Base-by-base conservation (phyloP, 768 basidiomycete species). In the Tephrocybe rancida region DNA sequence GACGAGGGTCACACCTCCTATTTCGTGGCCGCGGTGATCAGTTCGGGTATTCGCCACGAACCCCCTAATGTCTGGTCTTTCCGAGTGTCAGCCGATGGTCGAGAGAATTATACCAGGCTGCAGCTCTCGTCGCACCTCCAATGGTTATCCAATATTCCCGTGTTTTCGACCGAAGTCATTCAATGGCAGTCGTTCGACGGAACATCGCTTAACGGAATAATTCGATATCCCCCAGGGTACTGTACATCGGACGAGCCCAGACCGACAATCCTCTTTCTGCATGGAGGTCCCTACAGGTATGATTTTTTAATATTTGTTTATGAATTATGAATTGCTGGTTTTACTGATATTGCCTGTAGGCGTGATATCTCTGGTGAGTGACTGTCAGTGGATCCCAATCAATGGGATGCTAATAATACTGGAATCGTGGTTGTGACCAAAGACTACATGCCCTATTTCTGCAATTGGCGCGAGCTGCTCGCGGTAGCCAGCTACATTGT, bases 361-460 rank as follows among this genome's bases (percentile, higher is more conserved):
- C 64, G 68, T 24, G 68, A 68, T 37, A 64, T 70, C 50, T 64
- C 64, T 30, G 65, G 67, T 63, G 39, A 56, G 61, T n/a, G n/a
- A n/a, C n/a, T n/a, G n/a, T 19, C 21, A 19, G 30, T 47, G 38
- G 22, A 47, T 41, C 26, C n/a, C 14, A 41, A 43, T 41, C 38
- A 27, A n/a, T n/a, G n/a, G 10, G n/a, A n/a, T n/a, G n/a, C n/a
- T n/a, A 21, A 19, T n/a, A 25, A 50, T 32, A 41, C 34, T 42
- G 30, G n/a, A n/a, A 54, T 21, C 19, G 18, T 11, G 26, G 32
- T n/a, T 26, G 35, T 18, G 5, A 47, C 18, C 26, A 5, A 43
- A 71, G 72, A 73, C 59, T 73, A 71, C 55, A 73, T 73, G 72
- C 70, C 70, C 22, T 72, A 73, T 43, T 71, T 70, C 54, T 70